A percentile compares a stretch with the other conserved stretches of the same genome.
These are phyloP conservation scores for Ascomycota sp. DNA, from an alignment of 2,329 filamentous ascomycete species.

Conservation along the genomic window DNA sequence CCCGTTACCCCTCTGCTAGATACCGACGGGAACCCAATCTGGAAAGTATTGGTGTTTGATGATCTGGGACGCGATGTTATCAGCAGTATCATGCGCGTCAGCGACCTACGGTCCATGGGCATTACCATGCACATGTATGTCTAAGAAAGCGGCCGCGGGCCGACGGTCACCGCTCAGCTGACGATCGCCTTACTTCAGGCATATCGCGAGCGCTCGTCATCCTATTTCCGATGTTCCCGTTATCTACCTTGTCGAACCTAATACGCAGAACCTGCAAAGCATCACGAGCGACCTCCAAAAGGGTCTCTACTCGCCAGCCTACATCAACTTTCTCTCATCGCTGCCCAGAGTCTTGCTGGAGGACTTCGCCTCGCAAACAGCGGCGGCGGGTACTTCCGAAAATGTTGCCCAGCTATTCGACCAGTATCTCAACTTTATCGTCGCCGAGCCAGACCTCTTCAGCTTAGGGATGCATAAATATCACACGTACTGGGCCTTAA, in stretches of 20 bases:
- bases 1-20: constrained; percentile 65
- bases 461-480: constrained; percentile 81
- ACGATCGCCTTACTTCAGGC: constrained; percentile 25
- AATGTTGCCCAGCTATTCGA: constrained; percentile 85
- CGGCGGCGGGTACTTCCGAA: constrained; percentile 65
- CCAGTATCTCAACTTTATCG: constrained; percentile 94
- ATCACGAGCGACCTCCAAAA: constrained; percentile 76
- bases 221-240: constrained; percentile 92
- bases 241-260: constrained; percentile 90
- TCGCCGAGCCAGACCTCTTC: constrained; percentile 88
- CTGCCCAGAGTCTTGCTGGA: constrained; percentile 78
- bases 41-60: constrained; percentile 96
- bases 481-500: constrained; percentile 86
- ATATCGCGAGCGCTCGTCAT: constrained; percentile 62
- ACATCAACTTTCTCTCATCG: constrained; percentile 92
- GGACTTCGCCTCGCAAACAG: constrained; percentile 82
- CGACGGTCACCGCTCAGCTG: background rate
- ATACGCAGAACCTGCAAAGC: constrained; percentile 52
- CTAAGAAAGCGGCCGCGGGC: too few relatives aligned
- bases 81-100: constrained; percentile 85
- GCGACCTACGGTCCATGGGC: constrained; percentile 81
- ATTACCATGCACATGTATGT: constrained; percentile 82
- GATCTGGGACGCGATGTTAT: constrained; percentile 83
- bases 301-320: constrained; percentile 77
- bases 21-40: constrained; percentile 77